Evolutionary conservation across 768 basidiomycete species (phyloP).

Genomic region (Collybia mongolica): DNA sequence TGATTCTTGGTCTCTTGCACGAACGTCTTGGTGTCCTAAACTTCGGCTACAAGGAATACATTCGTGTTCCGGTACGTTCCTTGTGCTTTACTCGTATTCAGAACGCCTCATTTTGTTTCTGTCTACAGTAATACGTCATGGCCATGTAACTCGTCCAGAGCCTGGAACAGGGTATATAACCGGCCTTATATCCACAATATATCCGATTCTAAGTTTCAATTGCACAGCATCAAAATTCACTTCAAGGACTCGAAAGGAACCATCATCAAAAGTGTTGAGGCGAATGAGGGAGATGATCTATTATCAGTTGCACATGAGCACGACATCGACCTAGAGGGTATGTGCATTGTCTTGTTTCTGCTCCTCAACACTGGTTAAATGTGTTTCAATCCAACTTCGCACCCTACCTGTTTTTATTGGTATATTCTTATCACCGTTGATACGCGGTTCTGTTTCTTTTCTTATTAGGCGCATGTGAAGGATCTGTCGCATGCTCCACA

Average conservation of each 20-base stretch:
- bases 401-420: background rate
- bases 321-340: slow-evolving; percentile 95
- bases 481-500: slow-evolving; percentile 95
- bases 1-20: too few species aligned
- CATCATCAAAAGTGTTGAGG: slow-evolving; percentile 85
- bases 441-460: background rate
- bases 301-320: slow-evolving; percentile 91
- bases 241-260: slow-evolving; percentile 89
- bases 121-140: slow-evolving; percentile 37
- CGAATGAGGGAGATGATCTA: slow-evolving; percentile 91
- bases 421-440: background rate
- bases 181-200: background rate
- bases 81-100: background rate
- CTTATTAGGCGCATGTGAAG: slow-evolving; percentile 87
- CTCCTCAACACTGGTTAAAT: background rate
- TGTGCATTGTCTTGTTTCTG: slow-evolving; percentile 16
- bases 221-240: slow-evolving; percentile 75
- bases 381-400: background rate
- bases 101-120: background rate
- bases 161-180: slow-evolving; percentile 65
- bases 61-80: slow-evolving; percentile 11
- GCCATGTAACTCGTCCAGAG: slow-evolving; percentile 54
- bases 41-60: slow-evolving; percentile 8
- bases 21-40: background rate
- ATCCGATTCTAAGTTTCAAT: slow-evolving; percentile 2